These are phyloP conservation scores for Xerophyta viscosa DNA, from an alignment of 106 monocot genomes.

Conservation along the genomic window DNA sequence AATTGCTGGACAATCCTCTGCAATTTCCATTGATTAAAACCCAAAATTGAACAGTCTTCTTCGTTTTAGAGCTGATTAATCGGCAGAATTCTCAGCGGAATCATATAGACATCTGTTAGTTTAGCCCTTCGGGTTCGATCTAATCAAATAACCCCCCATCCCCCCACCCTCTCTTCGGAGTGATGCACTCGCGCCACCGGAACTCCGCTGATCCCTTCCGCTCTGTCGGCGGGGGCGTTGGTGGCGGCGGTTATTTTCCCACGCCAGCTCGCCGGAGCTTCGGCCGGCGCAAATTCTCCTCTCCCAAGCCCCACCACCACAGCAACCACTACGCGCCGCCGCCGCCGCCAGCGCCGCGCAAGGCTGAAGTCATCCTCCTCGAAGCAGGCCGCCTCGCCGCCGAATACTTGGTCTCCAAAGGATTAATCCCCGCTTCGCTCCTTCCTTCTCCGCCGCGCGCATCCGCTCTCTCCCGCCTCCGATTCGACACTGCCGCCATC, in stretches of 20 bases:
- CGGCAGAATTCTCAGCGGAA: too few species aligned
- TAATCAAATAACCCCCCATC: too few species aligned
- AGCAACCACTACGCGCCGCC: constrained; percentile 9
- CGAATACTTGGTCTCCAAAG: constrained; percentile 73
- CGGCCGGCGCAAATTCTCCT: not conserved
- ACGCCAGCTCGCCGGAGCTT: not conserved
- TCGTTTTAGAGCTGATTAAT: too few species aligned
- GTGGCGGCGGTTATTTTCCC: not conserved
- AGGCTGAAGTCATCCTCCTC: constrained; percentile 59
- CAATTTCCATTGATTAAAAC: too few species aligned
- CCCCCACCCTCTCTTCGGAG: too few species aligned
- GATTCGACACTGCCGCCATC: not conserved
- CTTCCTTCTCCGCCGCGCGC: constrained; percentile 12
- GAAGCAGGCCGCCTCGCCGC: constrained; percentile 82
- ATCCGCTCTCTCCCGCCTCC: constrained; percentile 40
- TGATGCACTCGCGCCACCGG: constrained; percentile 5
- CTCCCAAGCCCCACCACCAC: constrained; percentile 1
- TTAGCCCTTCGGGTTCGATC: too few species aligned
- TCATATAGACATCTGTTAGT: too few species aligned
- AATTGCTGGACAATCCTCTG: too few species aligned
- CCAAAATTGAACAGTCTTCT: too few species aligned
- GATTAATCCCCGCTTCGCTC: constrained; percentile 32
- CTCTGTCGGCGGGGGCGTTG: too few species aligned
- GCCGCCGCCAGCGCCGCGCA: constrained; percentile 23
- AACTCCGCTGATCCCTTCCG: constrained; percentile 7